These are phyloP conservation scores for Cytospora mali DNA, from an alignment of 2,329 filamentous ascomycete species.

Conservation along the genomic window DNA sequence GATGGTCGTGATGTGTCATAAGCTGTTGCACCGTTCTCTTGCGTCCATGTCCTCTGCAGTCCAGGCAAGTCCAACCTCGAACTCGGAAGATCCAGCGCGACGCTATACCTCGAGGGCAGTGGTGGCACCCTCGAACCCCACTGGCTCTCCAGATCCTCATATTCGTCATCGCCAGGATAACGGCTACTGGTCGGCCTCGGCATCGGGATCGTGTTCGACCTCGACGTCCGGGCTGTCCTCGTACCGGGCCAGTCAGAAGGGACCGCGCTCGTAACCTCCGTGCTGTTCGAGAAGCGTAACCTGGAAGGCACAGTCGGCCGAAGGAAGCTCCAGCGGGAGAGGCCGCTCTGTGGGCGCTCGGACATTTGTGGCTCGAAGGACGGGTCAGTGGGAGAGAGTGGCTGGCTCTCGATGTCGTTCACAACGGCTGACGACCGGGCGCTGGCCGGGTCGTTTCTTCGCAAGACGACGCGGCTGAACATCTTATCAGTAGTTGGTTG, in stretches of 20 bases:
- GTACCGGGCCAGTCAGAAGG: constrained; percentile 22
- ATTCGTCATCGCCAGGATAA: constrained; percentile 32
- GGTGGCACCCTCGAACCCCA: constrained; percentile 50
- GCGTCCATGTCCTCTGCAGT: constrained; percentile 44
- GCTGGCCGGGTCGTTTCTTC: constrained; percentile 21
- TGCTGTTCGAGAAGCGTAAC: constrained; percentile 32
- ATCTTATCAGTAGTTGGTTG: constrained; percentile 14
- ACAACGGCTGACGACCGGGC: constrained; percentile 12
- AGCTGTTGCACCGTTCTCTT: constrained; percentile 39
- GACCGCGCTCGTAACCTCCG: constrained; percentile 25
- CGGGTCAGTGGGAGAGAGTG: constrained; percentile 20
- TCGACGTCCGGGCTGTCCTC: constrained; percentile 16
- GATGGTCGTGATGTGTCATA: constrained; percentile 30
- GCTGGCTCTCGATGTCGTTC: constrained; percentile 27
- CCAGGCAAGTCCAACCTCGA: constrained; percentile 47
- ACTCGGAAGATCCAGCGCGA: constrained; percentile 39
- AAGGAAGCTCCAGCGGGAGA: constrained; percentile 34
- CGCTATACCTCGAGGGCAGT: constrained; percentile 35
- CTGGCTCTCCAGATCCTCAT: constrained; percentile 44
- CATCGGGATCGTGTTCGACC: constrained; percentile 15
- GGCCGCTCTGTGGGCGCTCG: constrained; percentile 31
- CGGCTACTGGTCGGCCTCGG: constrained; percentile 35
- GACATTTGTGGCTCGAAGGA: constrained; percentile 34
- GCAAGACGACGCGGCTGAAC: constrained; percentile 27
- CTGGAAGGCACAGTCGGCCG: constrained; percentile 35